These are phyloP conservation scores for Phascolomyces articulosus DNA, from an alignment of 371 early-diverging fungal species.

Conservation along the genomic window DNA sequence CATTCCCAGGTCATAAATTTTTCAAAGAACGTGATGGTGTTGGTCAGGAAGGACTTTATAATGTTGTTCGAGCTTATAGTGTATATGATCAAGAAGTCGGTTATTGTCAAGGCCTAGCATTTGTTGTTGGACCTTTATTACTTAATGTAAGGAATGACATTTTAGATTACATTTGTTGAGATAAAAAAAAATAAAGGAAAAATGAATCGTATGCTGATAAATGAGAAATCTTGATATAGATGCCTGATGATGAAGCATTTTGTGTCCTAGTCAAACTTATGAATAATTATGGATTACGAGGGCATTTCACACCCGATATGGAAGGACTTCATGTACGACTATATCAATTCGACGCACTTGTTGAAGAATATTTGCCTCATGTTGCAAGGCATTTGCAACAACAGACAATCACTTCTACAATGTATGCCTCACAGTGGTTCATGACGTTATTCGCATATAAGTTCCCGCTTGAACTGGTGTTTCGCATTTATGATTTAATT, in stretches of 20 bases:
- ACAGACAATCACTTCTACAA: slow-evolving; percentile 82
- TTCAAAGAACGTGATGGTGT: slow-evolving; percentile 75
- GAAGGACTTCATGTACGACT: slow-evolving; percentile 78
- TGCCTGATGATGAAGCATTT: slow-evolving; percentile 97
- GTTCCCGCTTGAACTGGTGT: slow-evolving; percentile 89
- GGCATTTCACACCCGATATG: slow-evolving; percentile 86
- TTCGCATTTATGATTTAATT: slow-evolving; percentile 89
- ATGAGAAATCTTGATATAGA: too few relatives aligned
- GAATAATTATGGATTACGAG: slow-evolving; percentile 82
- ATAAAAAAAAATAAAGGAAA: neutral
- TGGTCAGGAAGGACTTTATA: slow-evolving; percentile 89
- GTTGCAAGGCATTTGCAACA: slow-evolving; percentile 74
- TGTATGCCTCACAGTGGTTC: slow-evolving; percentile 95
- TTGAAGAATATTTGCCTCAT: slow-evolving; percentile 82
- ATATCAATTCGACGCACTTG: slow-evolving; percentile 85
- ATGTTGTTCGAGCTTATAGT: slow-evolving; percentile 90
- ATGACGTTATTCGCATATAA: slow-evolving; percentile 95
- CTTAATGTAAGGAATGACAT: slow-evolving; percentile 85
- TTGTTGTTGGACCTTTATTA: slow-evolving; percentile 87
- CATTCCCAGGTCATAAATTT: slow-evolving; percentile 82
- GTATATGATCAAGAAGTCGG: slow-evolving; percentile 92
- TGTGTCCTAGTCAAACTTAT: slow-evolving; percentile 87
- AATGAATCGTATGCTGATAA: too few relatives aligned
- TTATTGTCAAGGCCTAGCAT: slow-evolving; percentile 92
- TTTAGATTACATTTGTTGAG: too few relatives aligned